phyloP scores from a whole-genome alignment of 2,329 filamentous ascomycete genomes.

The Trematosphaeria pertusa region DNA sequence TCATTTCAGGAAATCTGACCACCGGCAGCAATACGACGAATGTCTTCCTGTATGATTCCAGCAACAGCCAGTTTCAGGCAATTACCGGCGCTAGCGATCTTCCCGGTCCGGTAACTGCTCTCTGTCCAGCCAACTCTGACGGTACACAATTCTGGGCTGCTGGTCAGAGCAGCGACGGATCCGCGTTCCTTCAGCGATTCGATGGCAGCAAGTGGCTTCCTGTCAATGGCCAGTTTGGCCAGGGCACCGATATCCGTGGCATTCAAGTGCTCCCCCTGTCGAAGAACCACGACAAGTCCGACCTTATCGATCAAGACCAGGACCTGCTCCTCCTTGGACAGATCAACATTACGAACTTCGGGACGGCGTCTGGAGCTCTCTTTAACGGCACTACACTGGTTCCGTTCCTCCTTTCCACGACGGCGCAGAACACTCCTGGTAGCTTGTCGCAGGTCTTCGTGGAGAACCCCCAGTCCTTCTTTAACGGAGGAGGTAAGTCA shows the following conservation, averaged over 20 bases:
- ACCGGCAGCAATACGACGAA: conserved; percentile 70
- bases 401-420: conserved; percentile 82
- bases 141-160: conserved; percentile 81
- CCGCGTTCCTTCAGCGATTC: conserved; percentile 82
- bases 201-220: conserved; percentile 75
- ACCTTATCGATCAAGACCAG: conserved; percentile 71
- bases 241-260: conserved; percentile 73
- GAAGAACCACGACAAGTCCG: conserved; percentile 68
- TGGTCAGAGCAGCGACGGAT: conserved; percentile 72
- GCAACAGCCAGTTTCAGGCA: conserved; percentile 69
- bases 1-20: conserved; percentile 79
- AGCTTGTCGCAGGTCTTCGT: conserved; percentile 85
- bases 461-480: conserved; percentile 76
- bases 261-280: conserved; percentile 81
- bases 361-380: conserved; percentile 82
- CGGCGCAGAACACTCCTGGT: conserved; percentile 68
- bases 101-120: conserved; percentile 79
- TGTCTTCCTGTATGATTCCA: conserved; percentile 76
- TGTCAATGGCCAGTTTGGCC: conserved; percentile 66
- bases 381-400: conserved; percentile 82
- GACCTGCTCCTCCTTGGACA: conserved; percentile 85
- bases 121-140: conserved; percentile 76
- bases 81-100: conserved; percentile 69
- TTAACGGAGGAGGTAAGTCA: conserved; percentile 67
- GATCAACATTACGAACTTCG: conserved; percentile 76